A percentile compares a stretch with the other conserved stretches of the same genome.
phyloP scores from a whole-genome alignment of 2,329 filamentous ascomycete species.

The Colletotrichum karsti region DNA sequence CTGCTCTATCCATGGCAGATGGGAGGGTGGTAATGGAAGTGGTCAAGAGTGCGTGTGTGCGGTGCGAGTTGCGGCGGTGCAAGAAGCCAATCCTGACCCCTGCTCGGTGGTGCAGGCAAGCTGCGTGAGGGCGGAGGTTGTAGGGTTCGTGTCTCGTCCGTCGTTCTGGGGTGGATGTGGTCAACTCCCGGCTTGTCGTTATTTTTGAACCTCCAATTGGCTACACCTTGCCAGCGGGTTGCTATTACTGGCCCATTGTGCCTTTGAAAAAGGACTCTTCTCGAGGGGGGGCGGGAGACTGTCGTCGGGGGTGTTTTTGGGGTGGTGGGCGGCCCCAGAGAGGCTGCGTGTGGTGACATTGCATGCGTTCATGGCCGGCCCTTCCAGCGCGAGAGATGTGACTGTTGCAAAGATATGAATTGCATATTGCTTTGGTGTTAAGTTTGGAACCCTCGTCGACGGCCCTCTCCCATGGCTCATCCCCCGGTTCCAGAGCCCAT shows the following conservation, averaged over 20 bases:
- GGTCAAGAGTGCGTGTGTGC: background rate
- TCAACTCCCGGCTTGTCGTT: background rate
- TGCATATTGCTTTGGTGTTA: background rate
- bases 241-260: constrained; percentile 25
- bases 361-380: constrained; percentile 24
- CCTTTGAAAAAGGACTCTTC: background rate
- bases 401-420: constrained; percentile 16
- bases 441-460: constrained; percentile 7
- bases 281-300: background rate
- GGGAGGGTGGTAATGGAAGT: background rate
- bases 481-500: background rate
- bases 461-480: background rate
- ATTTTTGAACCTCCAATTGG: constrained; percentile 19
- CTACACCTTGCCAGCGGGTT: background rate
- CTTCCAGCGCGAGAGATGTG: constrained; percentile 1
- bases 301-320: background rate
- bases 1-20: background rate
- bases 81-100: constrained; percentile 13
- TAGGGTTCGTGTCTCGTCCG: constrained; percentile 10
- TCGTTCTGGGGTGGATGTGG: constrained; percentile 6
- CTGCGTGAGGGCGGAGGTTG: constrained; percentile 20
- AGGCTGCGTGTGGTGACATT: constrained; percentile 21
- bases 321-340: background rate
- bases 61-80: constrained; percentile 28
- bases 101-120: constrained; percentile 24